Conservation (phyloP, 306 rosid species). For the Vigna nakashimae region DNA sequence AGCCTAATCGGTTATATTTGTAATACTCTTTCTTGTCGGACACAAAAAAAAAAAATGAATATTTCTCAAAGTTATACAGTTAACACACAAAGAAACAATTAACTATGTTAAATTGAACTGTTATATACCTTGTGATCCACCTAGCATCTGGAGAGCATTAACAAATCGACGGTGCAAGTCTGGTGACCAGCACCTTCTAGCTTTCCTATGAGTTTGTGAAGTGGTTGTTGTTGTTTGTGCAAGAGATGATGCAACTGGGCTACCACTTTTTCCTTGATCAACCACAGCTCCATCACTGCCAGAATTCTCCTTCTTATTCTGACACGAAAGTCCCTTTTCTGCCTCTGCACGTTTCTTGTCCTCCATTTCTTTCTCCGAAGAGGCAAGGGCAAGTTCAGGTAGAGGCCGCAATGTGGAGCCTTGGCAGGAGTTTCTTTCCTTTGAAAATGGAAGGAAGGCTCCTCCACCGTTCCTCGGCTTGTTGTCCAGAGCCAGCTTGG, state of each 20-base stretch:
- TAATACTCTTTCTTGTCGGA: not conserved
- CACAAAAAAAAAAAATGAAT: not conserved
- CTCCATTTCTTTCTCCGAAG: slow-evolving; percentile 53
- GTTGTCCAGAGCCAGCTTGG: slow-evolving; percentile 62
- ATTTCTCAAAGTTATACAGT: not conserved
- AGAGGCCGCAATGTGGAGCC: slow-evolving; percentile 55
- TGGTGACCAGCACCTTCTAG: slow-evolving; percentile 98
- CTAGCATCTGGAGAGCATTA: slow-evolving; percentile 97
- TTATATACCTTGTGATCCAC: slow-evolving; percentile 92
- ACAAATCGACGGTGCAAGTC: slow-evolving; percentile 95
- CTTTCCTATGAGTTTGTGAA: slow-evolving; percentile 84
- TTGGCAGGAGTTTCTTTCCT: slow-evolving; percentile 55
- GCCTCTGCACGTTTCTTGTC: slow-evolving; percentile 55
- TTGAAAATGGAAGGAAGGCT: slow-evolving; percentile 90
- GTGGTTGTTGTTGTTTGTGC: slow-evolving; percentile 48
- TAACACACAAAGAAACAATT: not conserved
- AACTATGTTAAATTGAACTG: not conserved
- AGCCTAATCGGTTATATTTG: not conserved
- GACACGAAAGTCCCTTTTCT: slow-evolving; percentile 49
- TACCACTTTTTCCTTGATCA: slow-evolving; percentile 64
- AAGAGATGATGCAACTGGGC: slow-evolving; percentile 45
- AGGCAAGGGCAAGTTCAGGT: slow-evolving; percentile 78
- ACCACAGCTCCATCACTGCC: slow-evolving; percentile 38
- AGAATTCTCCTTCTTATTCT: slow-evolving; percentile 43
- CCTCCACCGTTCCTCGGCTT: slow-evolving; percentile 75